Conservation (phyloP, 257 asterid species). For the Solanum dulcamara region DNA sequence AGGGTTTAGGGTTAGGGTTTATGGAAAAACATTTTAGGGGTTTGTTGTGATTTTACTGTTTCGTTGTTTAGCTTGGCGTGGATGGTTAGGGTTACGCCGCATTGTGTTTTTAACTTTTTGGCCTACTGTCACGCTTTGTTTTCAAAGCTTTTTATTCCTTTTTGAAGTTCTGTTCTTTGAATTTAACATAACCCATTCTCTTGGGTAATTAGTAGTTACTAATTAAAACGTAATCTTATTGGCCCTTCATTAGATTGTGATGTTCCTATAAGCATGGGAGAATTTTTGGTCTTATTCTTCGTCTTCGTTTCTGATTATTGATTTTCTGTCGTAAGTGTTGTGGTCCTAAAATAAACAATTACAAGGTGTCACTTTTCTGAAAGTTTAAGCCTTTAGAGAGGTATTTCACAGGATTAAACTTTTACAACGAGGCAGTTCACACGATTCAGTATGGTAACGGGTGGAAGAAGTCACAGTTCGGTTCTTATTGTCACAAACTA, state of each 20-base stretch:
- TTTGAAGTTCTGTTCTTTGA: neutral
- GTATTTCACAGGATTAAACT: neutral
- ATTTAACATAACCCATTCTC: neutral
- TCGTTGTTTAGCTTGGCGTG: neutral
- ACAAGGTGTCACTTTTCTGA: neutral
- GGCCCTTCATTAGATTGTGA: neutral
- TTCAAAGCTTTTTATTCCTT: neutral
- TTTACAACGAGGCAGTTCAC: neutral
- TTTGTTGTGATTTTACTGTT: neutral
- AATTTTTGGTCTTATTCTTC: neutral
- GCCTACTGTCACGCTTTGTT: neutral
- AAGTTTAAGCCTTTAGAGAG: neutral
- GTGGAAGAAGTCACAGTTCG: neutral
- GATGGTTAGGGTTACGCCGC: slow-evolving; percentile 6
- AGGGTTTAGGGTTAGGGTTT: neutral
- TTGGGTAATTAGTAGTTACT: neutral
- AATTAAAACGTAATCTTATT: neutral
- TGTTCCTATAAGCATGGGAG: neutral
- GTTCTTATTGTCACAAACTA: neutral
- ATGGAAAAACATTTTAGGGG: neutral
- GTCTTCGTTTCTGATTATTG: neutral
- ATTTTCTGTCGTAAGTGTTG: neutral
- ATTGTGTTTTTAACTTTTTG: neutral
- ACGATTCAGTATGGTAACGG: neutral
- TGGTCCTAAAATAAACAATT: neutral